Base-by-base conservation (phyloP, 179 eudicot genomes). In the Silene noctiflora region DNA sequence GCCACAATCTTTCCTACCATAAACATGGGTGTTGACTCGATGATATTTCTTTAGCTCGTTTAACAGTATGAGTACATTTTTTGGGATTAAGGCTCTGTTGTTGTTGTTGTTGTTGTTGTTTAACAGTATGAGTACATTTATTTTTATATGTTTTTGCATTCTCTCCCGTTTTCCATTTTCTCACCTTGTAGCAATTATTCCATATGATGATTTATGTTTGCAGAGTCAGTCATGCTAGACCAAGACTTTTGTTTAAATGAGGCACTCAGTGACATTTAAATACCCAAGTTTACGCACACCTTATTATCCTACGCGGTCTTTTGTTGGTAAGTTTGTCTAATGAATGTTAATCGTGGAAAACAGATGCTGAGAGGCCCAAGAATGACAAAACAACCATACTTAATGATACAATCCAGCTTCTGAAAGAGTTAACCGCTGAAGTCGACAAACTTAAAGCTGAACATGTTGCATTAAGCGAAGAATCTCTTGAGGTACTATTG, bases 311-410 rank as follows among this genome's bases (percentile, higher is more conserved):
- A 27, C 13, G 59, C n/a, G 33, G 5, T 24, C 22, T 25, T n/a
- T 62, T 44, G 42, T 39, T 69, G 21, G 20, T 17, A 53, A 63
- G 27, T 48, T 60, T 31, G 71, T 25, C 6, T 31, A n/a, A n/a
- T 74, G 31, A 62, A 35, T 72, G 55, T 64, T 67, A n/a, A 60
- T 72, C 51, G 29, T 71, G 39, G 56, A 67, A 72, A 69, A 85
- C 91, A 92, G 97, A 92, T 77, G 85, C 88, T 29, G 97, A 89
- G 44, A 86, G 95, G 79, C 97, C 97, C 51, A 92, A 86, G 77
- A 87, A 89, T 76, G 97, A 90, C 86, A 92, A 92, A 82, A 91
- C 88, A 77, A 84, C 97, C 78, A 90, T 92, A 78, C 87, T 92
- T 8, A 77, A 78, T 17, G 97, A 92, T 70, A 86, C 97, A 25